These are phyloP conservation scores for Pachyrhizus erosus DNA, from an alignment of 306 rosid genomes.

Conservation along the genomic window DNA sequence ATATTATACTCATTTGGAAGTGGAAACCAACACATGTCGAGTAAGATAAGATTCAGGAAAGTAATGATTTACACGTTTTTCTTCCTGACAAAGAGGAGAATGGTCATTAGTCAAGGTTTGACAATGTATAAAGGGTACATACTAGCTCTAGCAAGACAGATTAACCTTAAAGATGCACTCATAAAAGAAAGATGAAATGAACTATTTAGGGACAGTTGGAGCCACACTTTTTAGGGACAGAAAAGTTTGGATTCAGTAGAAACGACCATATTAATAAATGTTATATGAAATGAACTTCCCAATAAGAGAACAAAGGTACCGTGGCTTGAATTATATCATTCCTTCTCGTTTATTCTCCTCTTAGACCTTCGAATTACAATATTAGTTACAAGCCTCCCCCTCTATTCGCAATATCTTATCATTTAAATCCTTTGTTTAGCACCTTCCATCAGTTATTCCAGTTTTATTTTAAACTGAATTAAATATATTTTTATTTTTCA, in stretches of 20 bases:
- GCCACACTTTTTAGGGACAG: not conserved
- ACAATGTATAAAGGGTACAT: not conserved
- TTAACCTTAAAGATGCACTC: not conserved
- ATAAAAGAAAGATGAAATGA: not conserved
- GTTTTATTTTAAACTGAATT: no score
- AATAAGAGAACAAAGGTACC: not conserved
- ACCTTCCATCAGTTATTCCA: not conserved
- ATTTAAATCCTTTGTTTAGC: not conserved
- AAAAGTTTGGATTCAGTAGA: not conserved
- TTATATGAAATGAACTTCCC: not conserved
- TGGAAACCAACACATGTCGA: not conserved
- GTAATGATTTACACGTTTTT: not conserved
- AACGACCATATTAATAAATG: not conserved
- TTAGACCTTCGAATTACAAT: no score
- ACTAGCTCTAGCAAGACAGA: not conserved
- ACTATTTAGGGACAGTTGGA: not conserved
- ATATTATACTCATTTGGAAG: not conserved
- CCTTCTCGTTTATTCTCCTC: no score
- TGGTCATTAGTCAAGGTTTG: not conserved
- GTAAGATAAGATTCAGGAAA: no score
- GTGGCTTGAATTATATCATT: not conserved
- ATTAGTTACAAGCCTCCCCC: not conserved
- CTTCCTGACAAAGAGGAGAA: not conserved
- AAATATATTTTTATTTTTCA: no score
- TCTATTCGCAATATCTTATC: not conserved